Conservation (phyloP, 345 rosid species). For the Eucalyptus tenuipes region DNA sequence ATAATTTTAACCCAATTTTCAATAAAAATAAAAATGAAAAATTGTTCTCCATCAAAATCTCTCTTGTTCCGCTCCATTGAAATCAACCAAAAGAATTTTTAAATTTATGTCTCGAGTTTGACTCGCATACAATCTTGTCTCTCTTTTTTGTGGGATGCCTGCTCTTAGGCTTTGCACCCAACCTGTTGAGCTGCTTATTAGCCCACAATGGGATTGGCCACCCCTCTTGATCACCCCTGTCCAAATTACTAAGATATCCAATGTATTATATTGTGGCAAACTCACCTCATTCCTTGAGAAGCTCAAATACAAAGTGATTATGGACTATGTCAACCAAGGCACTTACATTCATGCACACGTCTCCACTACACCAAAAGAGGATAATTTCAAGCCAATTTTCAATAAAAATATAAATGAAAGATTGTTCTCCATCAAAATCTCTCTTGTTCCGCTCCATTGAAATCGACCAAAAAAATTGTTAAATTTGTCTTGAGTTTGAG, state of each 20-base stretch:
- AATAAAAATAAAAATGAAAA: not conserved
- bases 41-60: not conserved
- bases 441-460: not conserved
- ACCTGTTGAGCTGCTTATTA: too few species aligned
- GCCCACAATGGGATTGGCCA: too few species aligned
- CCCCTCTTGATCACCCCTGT: too few species aligned
- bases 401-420: not conserved
- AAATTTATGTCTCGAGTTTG: too few species aligned
- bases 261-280: too few species aligned
- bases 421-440: not conserved
- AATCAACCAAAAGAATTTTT: not conserved
- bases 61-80: not conserved
- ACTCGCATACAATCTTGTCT: rapidly evolving
- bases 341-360: not conserved
- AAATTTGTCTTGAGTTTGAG: too few species aligned
- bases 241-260: rapidly evolving
- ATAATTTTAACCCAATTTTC: not conserved
- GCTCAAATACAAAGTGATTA: not conserved
- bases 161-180: too few species aligned
- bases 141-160: rapidly evolving
- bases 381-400: not conserved
- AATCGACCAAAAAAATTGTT: not conserved
- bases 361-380: not conserved
- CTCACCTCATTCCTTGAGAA: not conserved
- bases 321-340: not conserved